These are phyloP conservation scores for Myriosclerotinia curreyana DNA, from an alignment of 2,329 filamentous ascomycete genomes.

Conservation along the genomic window DNA sequence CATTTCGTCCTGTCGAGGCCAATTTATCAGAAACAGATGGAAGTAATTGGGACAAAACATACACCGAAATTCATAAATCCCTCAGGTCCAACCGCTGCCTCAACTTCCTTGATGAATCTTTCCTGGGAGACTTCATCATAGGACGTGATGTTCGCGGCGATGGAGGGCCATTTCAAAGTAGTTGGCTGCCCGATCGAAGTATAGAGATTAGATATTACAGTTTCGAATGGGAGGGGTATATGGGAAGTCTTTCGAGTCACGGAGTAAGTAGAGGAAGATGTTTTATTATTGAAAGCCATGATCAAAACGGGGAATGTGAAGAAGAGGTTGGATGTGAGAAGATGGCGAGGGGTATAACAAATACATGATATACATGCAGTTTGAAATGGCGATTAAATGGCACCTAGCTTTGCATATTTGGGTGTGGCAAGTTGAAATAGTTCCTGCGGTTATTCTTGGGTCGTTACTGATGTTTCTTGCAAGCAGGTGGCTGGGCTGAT, in stretches of 20 bases:
- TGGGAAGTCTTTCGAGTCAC: slow-evolving; percentile 21
- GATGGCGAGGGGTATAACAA: background rate
- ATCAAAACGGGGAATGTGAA: background rate
- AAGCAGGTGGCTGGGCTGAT: too few relatives aligned
- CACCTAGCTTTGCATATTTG: background rate
- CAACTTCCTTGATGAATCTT: slow-evolving; percentile 19
- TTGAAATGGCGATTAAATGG: background rate
- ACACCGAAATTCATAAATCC: slow-evolving; percentile 32
- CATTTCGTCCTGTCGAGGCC: background rate
- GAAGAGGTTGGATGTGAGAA: background rate
- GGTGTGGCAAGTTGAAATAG: too few relatives aligned
- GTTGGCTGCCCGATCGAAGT: slow-evolving; percentile 26
- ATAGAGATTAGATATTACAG: slow-evolving; percentile 26
- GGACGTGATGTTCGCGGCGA: slow-evolving; percentile 19
- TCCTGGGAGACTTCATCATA: slow-evolving; percentile 20
- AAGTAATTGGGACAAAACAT: background rate
- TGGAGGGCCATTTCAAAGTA: slow-evolving; percentile 9
- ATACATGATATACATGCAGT: background rate
- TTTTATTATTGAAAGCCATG: background rate
- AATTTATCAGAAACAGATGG: background rate
- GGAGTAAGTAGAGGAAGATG: slow-evolving; percentile 9
- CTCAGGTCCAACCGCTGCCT: slow-evolving; percentile 25
- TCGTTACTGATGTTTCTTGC: too few relatives aligned
- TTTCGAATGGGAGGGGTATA: slow-evolving; percentile 22
- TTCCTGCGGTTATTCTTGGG: too few relatives aligned